phyloP scores from a whole-genome alignment of 108 stramenopile species.

The Cyclotella choctawhatcheeana region DNA sequence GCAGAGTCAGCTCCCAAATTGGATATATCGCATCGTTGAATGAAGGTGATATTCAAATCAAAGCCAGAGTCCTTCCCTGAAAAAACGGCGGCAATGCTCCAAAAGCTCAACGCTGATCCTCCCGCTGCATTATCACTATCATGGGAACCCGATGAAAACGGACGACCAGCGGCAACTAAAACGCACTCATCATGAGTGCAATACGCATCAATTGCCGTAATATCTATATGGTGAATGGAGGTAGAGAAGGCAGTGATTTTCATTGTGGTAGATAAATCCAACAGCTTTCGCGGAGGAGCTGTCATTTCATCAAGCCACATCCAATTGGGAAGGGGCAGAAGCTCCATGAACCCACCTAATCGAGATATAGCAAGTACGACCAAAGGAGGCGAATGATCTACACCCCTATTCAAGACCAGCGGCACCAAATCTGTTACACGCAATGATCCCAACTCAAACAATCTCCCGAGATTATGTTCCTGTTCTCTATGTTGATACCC shows the following conservation, averaged over 20 bases:
- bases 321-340: conserved; percentile 66
- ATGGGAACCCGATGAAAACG: neutral
- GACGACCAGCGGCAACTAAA: conserved; percentile 71
- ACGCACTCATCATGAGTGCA: conserved; percentile 68
- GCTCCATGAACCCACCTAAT: conserved; percentile 79
- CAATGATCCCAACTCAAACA: conserved; percentile 38
- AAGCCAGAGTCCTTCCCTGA: neutral
- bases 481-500: conserved; percentile 4
- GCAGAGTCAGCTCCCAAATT: conserved; percentile 58
- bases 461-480: neutral
- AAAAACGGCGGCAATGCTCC: conserved; percentile 27
- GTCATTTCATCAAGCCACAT: conserved; percentile 47
- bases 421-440: conserved; percentile 43
- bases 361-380: conserved; percentile 66
- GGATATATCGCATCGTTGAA: conserved; percentile 37
- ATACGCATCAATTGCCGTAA: conserved; percentile 63
- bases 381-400: conserved; percentile 12
- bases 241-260: conserved; percentile 61
- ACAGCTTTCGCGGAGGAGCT: neutral
- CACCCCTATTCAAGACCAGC: conserved; percentile 22
- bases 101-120: conserved; percentile 31
- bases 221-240: conserved; percentile 58
- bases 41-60: conserved; percentile 13
- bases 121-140: neutral
- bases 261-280: conserved; percentile 17